Conservation (phyloP, 2,329 filamentous ascomycete genomes). For the Macrophomina pseudophaseolina region DNA sequence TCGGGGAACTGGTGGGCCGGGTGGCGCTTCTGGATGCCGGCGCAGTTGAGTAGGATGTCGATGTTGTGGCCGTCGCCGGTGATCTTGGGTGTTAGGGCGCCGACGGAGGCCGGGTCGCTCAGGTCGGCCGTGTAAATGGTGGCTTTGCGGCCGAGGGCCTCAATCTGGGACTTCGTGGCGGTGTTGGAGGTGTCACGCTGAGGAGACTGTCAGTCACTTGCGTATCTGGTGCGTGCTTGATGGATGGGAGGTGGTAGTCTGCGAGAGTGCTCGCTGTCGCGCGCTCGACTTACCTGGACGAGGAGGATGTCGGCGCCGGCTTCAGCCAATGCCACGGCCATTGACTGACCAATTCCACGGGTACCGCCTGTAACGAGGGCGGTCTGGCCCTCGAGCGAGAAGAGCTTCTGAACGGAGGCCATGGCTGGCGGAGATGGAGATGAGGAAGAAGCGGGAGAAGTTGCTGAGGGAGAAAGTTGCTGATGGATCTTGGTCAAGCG, state of each 20-base stretch:
- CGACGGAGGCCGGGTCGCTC: conserved; percentile 63
- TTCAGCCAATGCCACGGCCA: conserved; percentile 57
- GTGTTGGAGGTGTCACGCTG: conserved; percentile 62
- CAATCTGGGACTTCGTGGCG: conserved; percentile 65
- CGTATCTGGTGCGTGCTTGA: neutral
- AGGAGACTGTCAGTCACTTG: neutral
- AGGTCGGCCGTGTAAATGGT: conserved; percentile 74
- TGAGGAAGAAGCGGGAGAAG: conserved; percentile 36
- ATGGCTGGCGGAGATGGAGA: conserved; percentile 32
- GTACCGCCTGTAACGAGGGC: conserved; percentile 58
- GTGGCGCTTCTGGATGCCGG: conserved; percentile 82
- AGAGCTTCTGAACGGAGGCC: conserved; percentile 49
- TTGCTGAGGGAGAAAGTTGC: conserved; percentile 11
- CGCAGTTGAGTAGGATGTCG: conserved; percentile 83
- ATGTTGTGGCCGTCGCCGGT: conserved; percentile 68
- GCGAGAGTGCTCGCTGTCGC: neutral
- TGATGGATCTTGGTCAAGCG: conserved; percentile 3
- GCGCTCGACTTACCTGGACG: conserved; percentile 47
- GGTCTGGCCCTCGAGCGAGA: conserved; percentile 56
- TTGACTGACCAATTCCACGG: conserved; percentile 56
- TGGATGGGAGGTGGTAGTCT: neutral
- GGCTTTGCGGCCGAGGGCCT: conserved; percentile 68
- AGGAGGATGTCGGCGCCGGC: conserved; percentile 58
- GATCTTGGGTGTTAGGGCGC: conserved; percentile 64
- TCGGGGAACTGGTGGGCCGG: conserved; percentile 77